These are phyloP conservation scores for Sindora glabra DNA, from an alignment of 306 rosid species.

Conservation along the genomic window DNA sequence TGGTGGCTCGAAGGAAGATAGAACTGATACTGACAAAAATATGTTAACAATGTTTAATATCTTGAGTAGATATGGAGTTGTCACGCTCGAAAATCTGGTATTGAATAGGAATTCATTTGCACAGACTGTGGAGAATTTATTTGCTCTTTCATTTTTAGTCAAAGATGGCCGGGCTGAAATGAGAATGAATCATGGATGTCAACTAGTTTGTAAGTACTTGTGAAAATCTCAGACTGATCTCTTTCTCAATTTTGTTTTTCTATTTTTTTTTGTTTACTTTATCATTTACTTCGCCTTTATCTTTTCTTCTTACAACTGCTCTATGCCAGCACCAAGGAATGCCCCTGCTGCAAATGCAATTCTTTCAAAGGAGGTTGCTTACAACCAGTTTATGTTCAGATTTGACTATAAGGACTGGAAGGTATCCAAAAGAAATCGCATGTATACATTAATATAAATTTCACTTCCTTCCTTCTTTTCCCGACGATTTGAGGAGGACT, in stretches of 20 bases:
- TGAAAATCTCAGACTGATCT: background rate
- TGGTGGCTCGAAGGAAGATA: constrained; percentile 14
- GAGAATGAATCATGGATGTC: constrained; percentile 29
- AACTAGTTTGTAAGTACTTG: constrained; percentile 36
- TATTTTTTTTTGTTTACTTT: background rate
- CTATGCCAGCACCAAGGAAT: constrained; percentile 40
- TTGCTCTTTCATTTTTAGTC: constrained; percentile 43
- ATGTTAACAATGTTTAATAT: constrained; percentile 43
- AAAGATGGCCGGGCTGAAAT: constrained; percentile 49
- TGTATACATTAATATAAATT: background rate
- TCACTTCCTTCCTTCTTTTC: background rate
- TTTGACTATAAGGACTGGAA: constrained; percentile 46
- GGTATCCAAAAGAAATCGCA: constrained; percentile 13
- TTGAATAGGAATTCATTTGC: constrained; percentile 49
- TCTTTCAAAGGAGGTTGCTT: constrained; percentile 25
- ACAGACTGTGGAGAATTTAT: constrained; percentile 44
- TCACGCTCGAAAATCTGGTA: constrained; percentile 36
- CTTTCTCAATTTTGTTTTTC: too few species aligned
- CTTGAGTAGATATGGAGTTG: constrained; percentile 30
- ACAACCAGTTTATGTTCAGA: constrained; percentile 41
- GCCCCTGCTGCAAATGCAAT: constrained; percentile 37
- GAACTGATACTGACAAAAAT: constrained; percentile 27
- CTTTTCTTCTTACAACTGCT: background rate
- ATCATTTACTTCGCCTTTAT: background rate
- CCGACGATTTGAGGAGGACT: background rate